Evolutionary conservation across 169 alveolate species (phyloP), one percentile per base, ranked within the genome.

Genomic region (Babesia caballi): DNA sequence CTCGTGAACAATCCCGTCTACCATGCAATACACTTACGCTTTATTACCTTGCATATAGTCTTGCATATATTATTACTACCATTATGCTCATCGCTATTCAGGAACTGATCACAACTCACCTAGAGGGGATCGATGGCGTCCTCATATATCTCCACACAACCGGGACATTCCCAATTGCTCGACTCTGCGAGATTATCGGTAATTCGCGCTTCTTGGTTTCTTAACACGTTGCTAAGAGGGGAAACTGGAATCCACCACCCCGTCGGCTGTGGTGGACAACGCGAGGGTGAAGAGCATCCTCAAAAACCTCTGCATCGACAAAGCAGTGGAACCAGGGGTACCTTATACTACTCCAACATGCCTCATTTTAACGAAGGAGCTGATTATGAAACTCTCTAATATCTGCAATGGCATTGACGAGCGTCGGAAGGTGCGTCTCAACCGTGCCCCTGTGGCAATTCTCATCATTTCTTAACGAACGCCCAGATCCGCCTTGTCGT

Each of bases 401-500:
- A 21, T 63, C 14, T 23, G 23, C 40, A 23, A 8, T 2, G 33
- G 1, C 4, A 25, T n/a, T 6, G 60, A 47, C 21, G 73, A 42
- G 2, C 25, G 32, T 40, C 14, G 8, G 14, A 42, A 63, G 47
- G 73, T 63, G 5, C 38, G 66, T 56, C 1, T 56, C 47, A 5
- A 38, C n/a, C 44, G 7, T 11, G 1, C 17, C 44, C 3, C 7
- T 38, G 44, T 38, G 44, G 15, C 3, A 38, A 12, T 38, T 38
- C 15, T 8, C 57, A 68, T n/a, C 23, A 8, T 12, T 5, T 12
- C 47, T 17, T n/a, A n/a, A n/a, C n/a, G n/a, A n/a, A n/a, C n/a
- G n/a, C n/a, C n/a, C 72, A 77, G 85, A 50, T 77, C 32, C 70
- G 72, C 40, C 82, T 77, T 8, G 33, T 77, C 32, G 72, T 77